Evolutionary conservation across 1,284 basidiomycete genomes (phyloP).

Genomic region (Pascua guehoae): DNA sequence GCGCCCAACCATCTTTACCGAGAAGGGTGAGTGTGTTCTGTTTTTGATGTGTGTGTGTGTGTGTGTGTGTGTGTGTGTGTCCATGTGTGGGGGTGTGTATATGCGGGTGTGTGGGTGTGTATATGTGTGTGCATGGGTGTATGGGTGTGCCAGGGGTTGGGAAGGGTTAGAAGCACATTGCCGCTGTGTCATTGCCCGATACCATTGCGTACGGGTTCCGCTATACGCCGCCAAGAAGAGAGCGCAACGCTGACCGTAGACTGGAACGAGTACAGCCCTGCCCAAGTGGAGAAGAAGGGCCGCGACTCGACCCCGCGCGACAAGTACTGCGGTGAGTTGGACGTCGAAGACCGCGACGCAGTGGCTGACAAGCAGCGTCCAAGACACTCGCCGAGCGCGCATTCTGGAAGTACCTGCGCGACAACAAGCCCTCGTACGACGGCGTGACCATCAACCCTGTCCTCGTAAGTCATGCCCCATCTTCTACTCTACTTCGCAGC

Average conservation of each 20-base stretch:
- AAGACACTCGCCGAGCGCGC: constrained; percentile 65
- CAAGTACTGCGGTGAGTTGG: constrained; percentile 53
- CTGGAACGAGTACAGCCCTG: constrained; percentile 61
- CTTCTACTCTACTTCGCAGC: neutral
- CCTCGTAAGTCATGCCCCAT: constrained; percentile 54
- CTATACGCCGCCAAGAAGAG: neutral
- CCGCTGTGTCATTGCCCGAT: no score
- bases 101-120: no score
- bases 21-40: neutral
- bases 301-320: constrained; percentile 48
- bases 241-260: constrained; percentile 37
- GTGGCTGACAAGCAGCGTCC: constrained; percentile 16
- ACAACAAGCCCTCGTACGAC: constrained; percentile 59
- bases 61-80: no score
- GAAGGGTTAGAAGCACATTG: no score
- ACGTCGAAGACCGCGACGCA: no score
- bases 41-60: no score
- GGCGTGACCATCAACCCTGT: constrained; percentile 58
- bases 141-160: no score
- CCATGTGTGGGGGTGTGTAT: no score
- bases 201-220: no score
- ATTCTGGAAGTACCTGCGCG: constrained; percentile 53
- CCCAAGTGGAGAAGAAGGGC: constrained; percentile 56
- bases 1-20: neutral
- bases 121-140: no score